A percentile compares a stretch with the other conserved stretches of the same genome.
phyloP scores from a whole-genome alignment of 2,329 filamentous ascomycete species.

The Hypoxylon sp. region DNA sequence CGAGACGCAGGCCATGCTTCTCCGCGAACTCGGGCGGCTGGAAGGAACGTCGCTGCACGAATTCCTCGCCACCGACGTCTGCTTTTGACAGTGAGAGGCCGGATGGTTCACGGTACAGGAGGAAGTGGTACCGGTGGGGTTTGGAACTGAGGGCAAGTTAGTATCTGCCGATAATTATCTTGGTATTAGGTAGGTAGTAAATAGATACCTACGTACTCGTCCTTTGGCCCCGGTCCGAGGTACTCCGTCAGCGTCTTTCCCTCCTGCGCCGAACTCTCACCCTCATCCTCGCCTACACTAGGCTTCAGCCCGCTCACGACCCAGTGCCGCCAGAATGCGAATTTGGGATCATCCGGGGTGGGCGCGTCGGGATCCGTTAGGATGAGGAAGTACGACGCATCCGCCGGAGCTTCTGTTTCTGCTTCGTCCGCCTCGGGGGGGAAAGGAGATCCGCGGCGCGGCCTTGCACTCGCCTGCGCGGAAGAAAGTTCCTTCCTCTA shows the following conservation, averaged over 20 bases:
- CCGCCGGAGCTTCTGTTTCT: constrained; percentile 56
- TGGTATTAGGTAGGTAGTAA: too few relatives aligned
- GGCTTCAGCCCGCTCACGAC: constrained; percentile 61
- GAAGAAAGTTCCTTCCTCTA: constrained; percentile 59
- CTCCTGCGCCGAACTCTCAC: constrained; percentile 43
- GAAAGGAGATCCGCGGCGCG: constrained; percentile 58
- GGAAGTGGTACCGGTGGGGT: constrained; percentile 64
- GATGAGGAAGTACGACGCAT: constrained; percentile 62
- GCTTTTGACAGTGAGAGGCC: constrained; percentile 56
- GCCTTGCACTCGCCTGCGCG: constrained; percentile 58
- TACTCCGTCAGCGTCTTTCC: constrained; percentile 59
- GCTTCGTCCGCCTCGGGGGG: constrained; percentile 53
- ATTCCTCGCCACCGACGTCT: constrained; percentile 64
- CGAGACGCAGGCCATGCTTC: constrained; percentile 58
- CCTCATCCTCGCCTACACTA: constrained; percentile 33
- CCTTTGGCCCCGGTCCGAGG: constrained; percentile 62
- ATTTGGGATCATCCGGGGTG: constrained; percentile 68
- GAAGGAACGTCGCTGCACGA: constrained; percentile 62
- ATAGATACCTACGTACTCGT: constrained; percentile 57
- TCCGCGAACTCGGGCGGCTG: constrained; percentile 58
- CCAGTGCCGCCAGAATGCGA: constrained; percentile 70
- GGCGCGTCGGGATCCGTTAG: constrained; percentile 70
- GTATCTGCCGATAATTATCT: neutral
- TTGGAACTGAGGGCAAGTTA: constrained; percentile 58
- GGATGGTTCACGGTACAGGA: constrained; percentile 61